These are phyloP conservation scores for Endothia cerciana DNA, from an alignment of 2,329 filamentous ascomycete species.

Conservation along the genomic window DNA sequence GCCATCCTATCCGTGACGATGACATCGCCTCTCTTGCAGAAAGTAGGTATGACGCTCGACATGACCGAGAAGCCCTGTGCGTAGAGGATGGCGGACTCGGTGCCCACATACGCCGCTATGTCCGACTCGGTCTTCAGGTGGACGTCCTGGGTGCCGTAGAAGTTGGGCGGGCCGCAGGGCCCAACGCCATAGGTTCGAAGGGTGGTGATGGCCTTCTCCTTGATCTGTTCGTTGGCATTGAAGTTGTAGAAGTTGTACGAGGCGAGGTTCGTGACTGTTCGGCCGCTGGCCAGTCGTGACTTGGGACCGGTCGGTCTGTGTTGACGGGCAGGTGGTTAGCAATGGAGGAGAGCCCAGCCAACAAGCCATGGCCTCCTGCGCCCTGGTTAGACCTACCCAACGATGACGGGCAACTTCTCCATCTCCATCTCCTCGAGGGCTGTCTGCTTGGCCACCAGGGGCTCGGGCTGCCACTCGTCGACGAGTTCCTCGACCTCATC, in stretches of 20 bases:
- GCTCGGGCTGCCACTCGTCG: constrained; percentile 95
- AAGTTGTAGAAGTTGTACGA: constrained; percentile 99
- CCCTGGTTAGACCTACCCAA: constrained; percentile 64
- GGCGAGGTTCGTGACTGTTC: constrained; percentile 89
- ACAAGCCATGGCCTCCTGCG: background rate
- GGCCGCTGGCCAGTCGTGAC: constrained; percentile 83
- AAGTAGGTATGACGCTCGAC: constrained; percentile 93
- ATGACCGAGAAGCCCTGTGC: constrained; percentile 96
- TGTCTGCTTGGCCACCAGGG: constrained; percentile 76
- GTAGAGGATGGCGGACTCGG: constrained; percentile 89
- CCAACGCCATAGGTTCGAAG: constrained; percentile 95
- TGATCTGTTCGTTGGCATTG: constrained; percentile 86
- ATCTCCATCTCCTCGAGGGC: constrained; percentile 78
- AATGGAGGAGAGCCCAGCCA: background rate
- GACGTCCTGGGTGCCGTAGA: constrained; percentile 97
- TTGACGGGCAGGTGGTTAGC: background rate
- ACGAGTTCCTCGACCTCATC: constrained; percentile 97
- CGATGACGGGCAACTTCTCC: constrained; percentile 84
- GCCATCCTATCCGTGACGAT: constrained; percentile 94
- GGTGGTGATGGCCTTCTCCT: constrained; percentile 92
- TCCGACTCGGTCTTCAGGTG: constrained; percentile 97
- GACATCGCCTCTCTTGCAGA: constrained; percentile 95
- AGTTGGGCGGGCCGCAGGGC: constrained; percentile 93
- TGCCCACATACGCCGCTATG: constrained; percentile 87
- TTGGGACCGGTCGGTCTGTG: constrained; percentile 84